Evolutionary conservation across 495 filamentous ascomycete genomes (phyloP), one percentile per base, ranked within the genome.

Genomic region (Xylaria scruposa): DNA sequence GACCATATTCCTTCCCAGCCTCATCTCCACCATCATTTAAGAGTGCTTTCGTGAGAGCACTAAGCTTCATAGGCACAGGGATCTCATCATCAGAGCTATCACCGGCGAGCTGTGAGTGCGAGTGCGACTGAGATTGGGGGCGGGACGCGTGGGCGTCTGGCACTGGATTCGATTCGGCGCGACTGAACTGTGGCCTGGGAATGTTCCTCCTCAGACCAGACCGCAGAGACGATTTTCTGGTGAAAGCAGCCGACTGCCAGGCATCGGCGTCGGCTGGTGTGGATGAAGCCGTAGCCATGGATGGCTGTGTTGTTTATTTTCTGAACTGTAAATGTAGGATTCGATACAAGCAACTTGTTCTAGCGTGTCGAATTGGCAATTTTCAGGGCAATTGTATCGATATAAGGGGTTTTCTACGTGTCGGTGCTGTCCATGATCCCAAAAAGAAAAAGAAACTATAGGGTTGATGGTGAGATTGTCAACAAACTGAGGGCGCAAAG

Each of bases 61-160:
- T 94, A 75, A 94, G 90, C 78, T 92, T 93, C 80, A 93, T 92
- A 70, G 91, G 91, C 31, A 90, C 84, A 26, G 88, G 88, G 9
- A 87, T 84, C 73, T 91, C 90, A 70, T 94, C 92, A 75, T 95
- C 92, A 21, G 92, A 94, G 81, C 91, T 94, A 75, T 94, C 92
- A 64, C 82, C 77, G 73, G 78, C 29, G 19, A 51, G 65, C 65
- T 67, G 47, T 21, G 65, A 56, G 10, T 66, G 63, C 26, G 38
- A 53, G 2, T 56, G 59, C 21, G 49, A 33, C 58, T 64, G 54
- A 31, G 66, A 76, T 36, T 79, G 78, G 40, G 81, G 67, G 38
- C 74, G 76, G 46, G 77, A 74, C 38, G 76, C 68, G 36, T 74
- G 66, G 38, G 74, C 42, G 13, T 78, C 54, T 0, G 71, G 64